A percentile compares a stretch with the other conserved stretches of the same genome.
Evolutionary conservation across 305 asterid genomes (phyloP).

Genomic region (Fraxinus xanthoxyloides): DNA sequence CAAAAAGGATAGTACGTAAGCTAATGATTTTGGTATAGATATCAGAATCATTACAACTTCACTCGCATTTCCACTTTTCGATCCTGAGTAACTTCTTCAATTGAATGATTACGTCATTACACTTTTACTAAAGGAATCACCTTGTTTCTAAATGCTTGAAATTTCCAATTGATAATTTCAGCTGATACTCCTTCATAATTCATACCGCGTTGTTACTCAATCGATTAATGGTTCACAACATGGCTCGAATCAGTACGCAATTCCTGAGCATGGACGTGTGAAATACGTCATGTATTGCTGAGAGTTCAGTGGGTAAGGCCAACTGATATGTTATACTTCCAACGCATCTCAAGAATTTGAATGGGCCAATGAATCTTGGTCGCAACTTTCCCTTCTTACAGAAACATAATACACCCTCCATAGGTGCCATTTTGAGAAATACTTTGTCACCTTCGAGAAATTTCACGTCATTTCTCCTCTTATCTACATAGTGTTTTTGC

Average conservation of each 20-base stretch:
- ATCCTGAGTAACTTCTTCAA: not conserved
- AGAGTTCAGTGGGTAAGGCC: not conserved
- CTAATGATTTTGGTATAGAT: not conserved
- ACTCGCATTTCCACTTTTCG: no score
- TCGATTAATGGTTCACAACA: not conserved
- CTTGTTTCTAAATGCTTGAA: not conserved
- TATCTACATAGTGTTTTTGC: no score
- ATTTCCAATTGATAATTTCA: not conserved
- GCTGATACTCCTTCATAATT: not conserved
- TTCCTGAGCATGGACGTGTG: not conserved
- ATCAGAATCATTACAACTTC: not conserved
- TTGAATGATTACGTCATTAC: not conserved
- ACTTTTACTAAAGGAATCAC: not conserved
- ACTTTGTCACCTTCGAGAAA: not conserved
- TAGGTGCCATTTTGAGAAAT: not conserved
- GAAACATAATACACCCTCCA: not conserved
- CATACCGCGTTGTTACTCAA: not conserved
- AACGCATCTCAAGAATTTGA: not conserved
- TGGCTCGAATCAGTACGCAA: not conserved
- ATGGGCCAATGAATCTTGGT: not conserved
- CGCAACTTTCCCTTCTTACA: not conserved
- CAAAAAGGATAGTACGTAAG: no score
- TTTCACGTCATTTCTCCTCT: not conserved
- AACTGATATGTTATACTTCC: not conserved
- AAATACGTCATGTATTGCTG: not conserved